These are phyloP conservation scores for Silybum marianum DNA, from an alignment of 129 eudicot genomes.

Conservation along the genomic window DNA sequence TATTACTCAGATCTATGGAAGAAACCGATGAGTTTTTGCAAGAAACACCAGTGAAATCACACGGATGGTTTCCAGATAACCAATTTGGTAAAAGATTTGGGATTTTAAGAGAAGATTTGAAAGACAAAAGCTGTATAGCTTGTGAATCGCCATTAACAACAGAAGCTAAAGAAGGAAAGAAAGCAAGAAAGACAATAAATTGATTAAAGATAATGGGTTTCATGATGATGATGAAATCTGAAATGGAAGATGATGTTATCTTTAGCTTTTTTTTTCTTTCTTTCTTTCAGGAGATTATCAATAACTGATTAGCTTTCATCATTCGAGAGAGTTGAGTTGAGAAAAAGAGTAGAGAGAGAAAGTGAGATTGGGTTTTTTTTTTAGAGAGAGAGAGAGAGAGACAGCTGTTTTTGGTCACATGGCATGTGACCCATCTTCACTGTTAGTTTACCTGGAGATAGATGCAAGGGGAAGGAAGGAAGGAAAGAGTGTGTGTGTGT, in stretches of 20 bases:
- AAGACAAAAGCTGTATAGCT: conserved; percentile 45
- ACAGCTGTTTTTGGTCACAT: conserved; percentile 91
- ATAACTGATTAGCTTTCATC: conserved; percentile 32
- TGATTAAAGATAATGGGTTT: conserved; percentile 25
- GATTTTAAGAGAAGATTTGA: conserved; percentile 56
- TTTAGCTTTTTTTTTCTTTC: conserved; percentile 3
- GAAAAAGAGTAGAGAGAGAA: conserved; percentile 36
- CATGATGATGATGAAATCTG: conserved; percentile 38
- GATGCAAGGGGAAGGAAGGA: conserved; percentile 26
- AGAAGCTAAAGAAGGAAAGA: conserved; percentile 19
- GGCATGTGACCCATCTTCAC: conserved; percentile 82
- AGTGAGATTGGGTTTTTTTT: conserved; percentile 19
- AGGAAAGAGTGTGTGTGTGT: not conserved
- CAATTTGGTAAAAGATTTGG: conserved; percentile 49
- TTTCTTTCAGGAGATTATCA: conserved; percentile 37
- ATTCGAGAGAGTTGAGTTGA: conserved; percentile 20
- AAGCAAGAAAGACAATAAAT: conserved; percentile 20
- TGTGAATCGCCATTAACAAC: conserved; percentile 12
- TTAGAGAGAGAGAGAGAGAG: conserved; percentile 32
- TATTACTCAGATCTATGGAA: conserved; percentile 54
- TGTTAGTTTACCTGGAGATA: conserved; percentile 44
- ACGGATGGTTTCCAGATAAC: conserved; percentile 35
- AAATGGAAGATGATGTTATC: conserved; percentile 21
- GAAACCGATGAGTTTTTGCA: conserved; percentile 55
- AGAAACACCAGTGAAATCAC: conserved; percentile 56